Evolutionary conservation across 2,329 filamentous ascomycete species (phyloP).

Genomic region (Trichoderma sp.): DNA sequence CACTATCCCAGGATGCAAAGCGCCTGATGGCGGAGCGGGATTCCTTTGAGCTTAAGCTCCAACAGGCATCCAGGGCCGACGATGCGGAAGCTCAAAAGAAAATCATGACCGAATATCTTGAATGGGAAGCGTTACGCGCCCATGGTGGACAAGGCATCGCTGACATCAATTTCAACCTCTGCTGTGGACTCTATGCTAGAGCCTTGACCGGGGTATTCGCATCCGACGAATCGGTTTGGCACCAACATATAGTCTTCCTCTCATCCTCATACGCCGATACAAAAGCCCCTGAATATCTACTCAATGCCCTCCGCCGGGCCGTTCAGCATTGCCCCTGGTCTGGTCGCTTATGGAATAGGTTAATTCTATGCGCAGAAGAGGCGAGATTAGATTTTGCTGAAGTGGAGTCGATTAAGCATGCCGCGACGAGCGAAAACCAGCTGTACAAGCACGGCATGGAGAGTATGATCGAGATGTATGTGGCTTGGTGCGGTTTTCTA

Average conservation of each 20-base stretch:
- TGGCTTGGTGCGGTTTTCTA: conserved; percentile 92
- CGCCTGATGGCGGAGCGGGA: conserved; percentile 62
- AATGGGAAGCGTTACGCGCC: conserved; percentile 73
- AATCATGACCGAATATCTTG: conserved; percentile 67
- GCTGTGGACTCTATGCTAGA: conserved; percentile 71
- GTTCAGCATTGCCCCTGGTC: conserved; percentile 93
- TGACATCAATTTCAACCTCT: conserved; percentile 49
- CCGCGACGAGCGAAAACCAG: conserved; percentile 80
- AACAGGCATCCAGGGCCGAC: conserved; percentile 54
- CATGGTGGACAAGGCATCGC: conserved; percentile 49
- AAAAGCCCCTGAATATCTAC: conserved; percentile 44
- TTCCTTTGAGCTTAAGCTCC: conserved; percentile 64
- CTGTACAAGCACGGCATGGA: conserved; percentile 84
- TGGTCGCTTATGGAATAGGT: conserved; percentile 84
- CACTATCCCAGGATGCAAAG: conserved; percentile 62
- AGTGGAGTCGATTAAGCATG: conserved; percentile 87
- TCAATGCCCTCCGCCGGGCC: conserved; percentile 75
- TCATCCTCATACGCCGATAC: conserved; percentile 44
- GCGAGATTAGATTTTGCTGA: conserved; percentile 72
- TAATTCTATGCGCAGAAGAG: conserved; percentile 80
- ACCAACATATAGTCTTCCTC: conserved; percentile 77
- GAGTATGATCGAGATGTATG: conserved; percentile 85
- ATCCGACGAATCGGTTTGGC: conserved; percentile 74
- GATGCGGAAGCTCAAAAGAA: conserved; percentile 55
- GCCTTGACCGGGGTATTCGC: conserved; percentile 69